Evolutionary conservation across 2,329 filamentous ascomycete species (phyloP).

Genomic region (Rutstroemia sp.): DNA sequence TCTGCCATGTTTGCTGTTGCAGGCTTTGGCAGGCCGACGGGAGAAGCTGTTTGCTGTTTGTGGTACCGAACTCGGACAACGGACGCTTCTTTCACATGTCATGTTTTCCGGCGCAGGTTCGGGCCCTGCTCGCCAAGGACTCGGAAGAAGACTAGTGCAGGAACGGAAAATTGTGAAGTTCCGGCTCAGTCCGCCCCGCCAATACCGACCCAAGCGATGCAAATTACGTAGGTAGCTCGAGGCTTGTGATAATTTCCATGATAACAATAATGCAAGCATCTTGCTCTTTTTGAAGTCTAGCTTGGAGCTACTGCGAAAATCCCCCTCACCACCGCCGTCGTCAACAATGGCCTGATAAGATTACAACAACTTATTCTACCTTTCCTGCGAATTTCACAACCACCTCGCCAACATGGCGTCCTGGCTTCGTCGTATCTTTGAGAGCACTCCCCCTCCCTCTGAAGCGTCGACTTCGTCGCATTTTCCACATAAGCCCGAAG

Average conservation of each 20-base stretch:
- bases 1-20: conserved; percentile 9
- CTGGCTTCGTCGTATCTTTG: not conserved
- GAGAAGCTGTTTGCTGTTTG: not conserved
- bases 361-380: too few species aligned
- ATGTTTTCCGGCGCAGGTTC: not conserved
- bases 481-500: conserved; percentile 29
- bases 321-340: not conserved
- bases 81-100: not conserved
- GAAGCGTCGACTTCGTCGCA: conserved; percentile 10
- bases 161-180: not conserved
- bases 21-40: not conserved
- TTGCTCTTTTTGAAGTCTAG: not conserved
- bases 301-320: not conserved
- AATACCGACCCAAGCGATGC: not conserved
- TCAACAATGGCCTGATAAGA: not conserved
- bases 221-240: too few species aligned
- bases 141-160: not conserved
- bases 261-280: too few species aligned
- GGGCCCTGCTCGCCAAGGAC: not conserved
- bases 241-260: too few species aligned
- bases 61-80: not conserved
- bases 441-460: conserved; percentile 8
- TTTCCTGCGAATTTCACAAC: not conserved
- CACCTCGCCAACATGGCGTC: not conserved
- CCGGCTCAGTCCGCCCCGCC: not conserved